Conservation (phyloP, 2,329 filamentous ascomycete species). For the Xylaria multiplex region DNA sequence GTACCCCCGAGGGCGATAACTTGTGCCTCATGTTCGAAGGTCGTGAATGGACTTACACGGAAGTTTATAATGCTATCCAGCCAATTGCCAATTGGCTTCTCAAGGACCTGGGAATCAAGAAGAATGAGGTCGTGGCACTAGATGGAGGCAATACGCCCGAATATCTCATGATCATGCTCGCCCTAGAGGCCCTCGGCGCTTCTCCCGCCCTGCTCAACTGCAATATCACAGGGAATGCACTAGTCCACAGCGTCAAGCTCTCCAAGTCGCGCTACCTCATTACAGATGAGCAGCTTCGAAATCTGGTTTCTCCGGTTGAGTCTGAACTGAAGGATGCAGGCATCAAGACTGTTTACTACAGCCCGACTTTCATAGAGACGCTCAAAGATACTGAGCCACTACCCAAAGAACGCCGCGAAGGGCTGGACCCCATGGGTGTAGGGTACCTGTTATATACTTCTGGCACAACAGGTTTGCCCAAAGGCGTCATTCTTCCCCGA, state of each 20-base stretch:
- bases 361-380: constrained; percentile 56
- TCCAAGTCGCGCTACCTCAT: constrained; percentile 65
- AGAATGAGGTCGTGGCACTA: constrained; percentile 69
- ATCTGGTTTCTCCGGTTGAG: constrained; percentile 66
- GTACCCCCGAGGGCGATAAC: constrained; percentile 36
- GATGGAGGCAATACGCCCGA: constrained; percentile 74
- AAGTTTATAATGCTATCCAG: constrained; percentile 62
- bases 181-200: constrained; percentile 71
- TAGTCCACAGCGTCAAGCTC: constrained; percentile 72
- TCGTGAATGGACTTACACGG: constrained; percentile 67
- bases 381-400: constrained; percentile 59
- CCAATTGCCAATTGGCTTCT: constrained; percentile 72
- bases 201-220: constrained; percentile 76
- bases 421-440: constrained; percentile 61
- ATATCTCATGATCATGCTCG: constrained; percentile 73
- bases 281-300: constrained; percentile 64
- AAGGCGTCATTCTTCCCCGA: constrained; percentile 71
- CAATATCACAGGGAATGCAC: constrained; percentile 69
- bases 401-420: constrained; percentile 62
- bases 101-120: constrained; percentile 63
- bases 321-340: constrained; percentile 63
- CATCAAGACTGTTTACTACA: constrained; percentile 65
- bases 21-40: constrained; percentile 66
- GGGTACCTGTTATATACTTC: constrained; percentile 76
- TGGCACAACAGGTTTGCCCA: constrained; percentile 80